These are phyloP conservation scores for Leccinum pellstonianum DNA, from an alignment of 768 basidiomycete genomes.

Conservation along the genomic window DNA sequence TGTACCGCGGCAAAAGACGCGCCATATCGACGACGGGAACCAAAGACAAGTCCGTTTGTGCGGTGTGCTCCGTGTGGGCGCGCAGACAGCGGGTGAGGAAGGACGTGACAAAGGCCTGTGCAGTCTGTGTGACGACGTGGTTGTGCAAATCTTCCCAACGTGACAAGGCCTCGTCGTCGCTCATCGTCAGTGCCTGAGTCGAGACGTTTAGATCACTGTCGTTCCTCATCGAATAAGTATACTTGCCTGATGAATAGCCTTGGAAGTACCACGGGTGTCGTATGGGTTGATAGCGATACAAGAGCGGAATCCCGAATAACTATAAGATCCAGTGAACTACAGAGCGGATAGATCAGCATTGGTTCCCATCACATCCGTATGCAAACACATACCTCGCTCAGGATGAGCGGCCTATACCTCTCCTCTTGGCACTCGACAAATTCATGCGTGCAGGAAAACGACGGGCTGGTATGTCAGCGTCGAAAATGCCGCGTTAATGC, in stretches of 20 bases:
- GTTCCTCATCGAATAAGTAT: background rate
- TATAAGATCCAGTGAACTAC: conserved; percentile 84
- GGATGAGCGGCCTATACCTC: conserved; percentile 63
- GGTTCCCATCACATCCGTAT: background rate
- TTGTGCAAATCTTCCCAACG: conserved; percentile 87
- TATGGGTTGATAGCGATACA: conserved; percentile 88
- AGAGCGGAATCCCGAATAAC: conserved; percentile 81
- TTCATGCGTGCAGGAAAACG: conserved; percentile 82
- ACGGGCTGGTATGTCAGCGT: conserved; percentile 86
- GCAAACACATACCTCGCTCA: conserved; percentile 62
- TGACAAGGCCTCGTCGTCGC: conserved; percentile 63
- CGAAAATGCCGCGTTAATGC: conserved; percentile 81
- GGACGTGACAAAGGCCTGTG: conserved; percentile 76
- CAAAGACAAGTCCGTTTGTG: conserved; percentile 26
- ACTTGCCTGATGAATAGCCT: conserved; percentile 60
- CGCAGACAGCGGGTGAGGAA: conserved; percentile 77
- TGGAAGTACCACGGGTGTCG: conserved; percentile 80
- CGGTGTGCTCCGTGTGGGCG: conserved; percentile 65
- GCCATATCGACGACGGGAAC: conserved; percentile 44
- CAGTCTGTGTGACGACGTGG: conserved; percentile 84
- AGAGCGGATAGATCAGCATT: background rate
- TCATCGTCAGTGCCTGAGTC: conserved; percentile 68
- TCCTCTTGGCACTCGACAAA: conserved; percentile 84
- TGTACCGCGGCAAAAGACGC: conserved; percentile 65
- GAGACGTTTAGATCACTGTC: background rate